A percentile compares a stretch with the other conserved stretches of the same genome.
Conservation (phyloP, 208 protist genomes). For the Trypanosoma lewisi region DNA sequence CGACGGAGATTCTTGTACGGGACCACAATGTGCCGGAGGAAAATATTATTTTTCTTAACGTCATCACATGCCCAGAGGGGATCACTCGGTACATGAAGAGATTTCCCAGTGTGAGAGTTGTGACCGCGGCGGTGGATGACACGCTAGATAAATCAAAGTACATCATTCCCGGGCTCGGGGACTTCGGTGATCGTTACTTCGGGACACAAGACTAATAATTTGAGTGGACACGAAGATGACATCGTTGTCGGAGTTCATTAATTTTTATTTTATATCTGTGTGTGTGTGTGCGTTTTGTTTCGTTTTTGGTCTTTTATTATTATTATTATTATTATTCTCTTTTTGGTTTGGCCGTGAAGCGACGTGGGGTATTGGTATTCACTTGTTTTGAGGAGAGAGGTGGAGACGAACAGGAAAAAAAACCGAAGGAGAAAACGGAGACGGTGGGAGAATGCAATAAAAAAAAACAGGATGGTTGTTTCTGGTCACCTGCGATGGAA, state of each 20-base stretch:
- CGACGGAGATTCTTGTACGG: constrained; percentile 75
- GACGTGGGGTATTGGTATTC: no score
- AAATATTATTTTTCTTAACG: constrained; percentile 96
- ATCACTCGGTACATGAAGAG: constrained; percentile 52
- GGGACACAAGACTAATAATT: constrained; percentile 64
- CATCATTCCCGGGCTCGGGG: constrained; percentile 96
- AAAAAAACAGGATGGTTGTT: no score
- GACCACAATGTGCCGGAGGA: constrained; percentile 89
- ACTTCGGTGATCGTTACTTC: constrained; percentile 97
- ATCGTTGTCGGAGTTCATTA: background rate
- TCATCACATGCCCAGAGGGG: constrained; percentile 92
- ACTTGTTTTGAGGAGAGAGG: no score
- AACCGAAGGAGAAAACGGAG: no score
- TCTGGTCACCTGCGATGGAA: no score
- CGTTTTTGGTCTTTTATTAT: no score
- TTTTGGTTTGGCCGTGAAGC: no score
- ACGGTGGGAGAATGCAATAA: no score
- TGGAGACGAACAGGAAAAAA: no score
- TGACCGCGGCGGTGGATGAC: constrained; percentile 91
- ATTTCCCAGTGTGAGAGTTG: constrained; percentile 89
- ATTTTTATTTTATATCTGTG: no score
- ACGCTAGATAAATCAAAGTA: constrained; percentile 90
- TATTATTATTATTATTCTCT: no score
- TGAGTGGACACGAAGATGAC: background rate
- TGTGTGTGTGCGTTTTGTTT: no score